Evolutionary conservation across 768 basidiomycete genomes (phyloP), one percentile per base, ranked within the genome.

Genomic region (Macrolepiota dolichaula): DNA sequence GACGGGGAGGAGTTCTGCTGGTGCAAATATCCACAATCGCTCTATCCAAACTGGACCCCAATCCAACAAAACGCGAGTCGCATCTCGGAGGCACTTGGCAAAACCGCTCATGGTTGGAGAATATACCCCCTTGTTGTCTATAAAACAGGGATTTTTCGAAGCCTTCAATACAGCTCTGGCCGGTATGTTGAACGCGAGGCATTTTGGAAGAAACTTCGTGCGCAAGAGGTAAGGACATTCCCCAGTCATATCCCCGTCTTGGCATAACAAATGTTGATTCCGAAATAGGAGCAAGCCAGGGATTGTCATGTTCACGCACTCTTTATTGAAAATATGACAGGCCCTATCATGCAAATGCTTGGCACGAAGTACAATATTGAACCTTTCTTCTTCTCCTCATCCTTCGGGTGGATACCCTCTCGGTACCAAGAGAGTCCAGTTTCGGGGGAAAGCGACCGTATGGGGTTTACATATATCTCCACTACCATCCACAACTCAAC

Each of bases 341-440:
- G 78, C 2, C 74, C 78, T 4, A 76, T 82, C 15, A 62, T 85
- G 37, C 78, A 81, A 66, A 84, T 84, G 79, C 68, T 85, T 1
- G 84, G 84, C 13, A 72, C 77, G 11, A 79, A 63, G 81, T 82
- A 51, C 36, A 85, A 66, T 81, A 79, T 87, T 50, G 86, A 88
- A 63, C 86, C 86, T 0, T 88, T 87, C 69, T 88, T 85, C 70
- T 88, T 83, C 64, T 85, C 85, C 0, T 86, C 85, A 0, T 84
- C 85, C 13, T 65, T 85, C 2, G 85, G 83, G 62, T 86, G 85
- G 85, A 88, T 87, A 64, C 87, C 87, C 3, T 84, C 85, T 1
- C 80, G 85, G 59, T 88, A 83, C 54, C 81, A 85, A 63, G 85
- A 86, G 65, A 79, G 76, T 53, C 58, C 77, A 1, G 35, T 63